Evolutionary conservation across 78 protist genomes (phyloP).

Genomic region (Dictyostelium capitatum): DNA sequence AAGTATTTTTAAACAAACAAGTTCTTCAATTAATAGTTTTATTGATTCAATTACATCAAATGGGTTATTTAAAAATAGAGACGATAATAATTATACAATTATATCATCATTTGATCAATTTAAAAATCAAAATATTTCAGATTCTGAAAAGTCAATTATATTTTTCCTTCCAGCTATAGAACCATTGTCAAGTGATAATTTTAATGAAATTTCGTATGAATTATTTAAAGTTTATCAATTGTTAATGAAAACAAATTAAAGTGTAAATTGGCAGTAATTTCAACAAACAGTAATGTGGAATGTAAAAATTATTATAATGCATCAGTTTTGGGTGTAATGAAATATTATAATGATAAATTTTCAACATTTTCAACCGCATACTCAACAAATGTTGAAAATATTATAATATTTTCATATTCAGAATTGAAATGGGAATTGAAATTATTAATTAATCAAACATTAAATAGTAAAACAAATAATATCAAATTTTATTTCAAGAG

Average conservation of each 20-base stretch:
- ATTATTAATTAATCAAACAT: conserved; percentile 4
- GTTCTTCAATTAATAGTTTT: neutral
- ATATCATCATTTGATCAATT: neutral
- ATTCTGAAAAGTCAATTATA: neutral
- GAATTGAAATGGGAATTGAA: conserved; percentile 47
- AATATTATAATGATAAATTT: neutral
- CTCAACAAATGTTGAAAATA: neutral
- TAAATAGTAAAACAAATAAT: neutral
- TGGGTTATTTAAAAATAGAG: neutral
- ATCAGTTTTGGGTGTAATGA: conserved; percentile 13
- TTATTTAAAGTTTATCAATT: conserved; percentile 10
- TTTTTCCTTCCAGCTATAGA: neutral
- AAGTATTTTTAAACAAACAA: neutral
- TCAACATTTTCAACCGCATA: neutral
- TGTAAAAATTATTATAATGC: neutral
- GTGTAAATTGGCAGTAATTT: neutral
- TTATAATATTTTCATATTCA: conserved; percentile 31
- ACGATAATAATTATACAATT: neutral
- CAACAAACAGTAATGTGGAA: neutral
- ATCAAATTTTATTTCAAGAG: conserved; percentile 14
- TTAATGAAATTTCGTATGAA: neutral
- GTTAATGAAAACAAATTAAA: neutral
- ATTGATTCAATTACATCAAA: neutral
- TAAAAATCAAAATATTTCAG: neutral
- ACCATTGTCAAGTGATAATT: neutral